Conservation (phyloP, 2,329 filamentous ascomycete genomes). For the Colletotrichum australisinense region DNA sequence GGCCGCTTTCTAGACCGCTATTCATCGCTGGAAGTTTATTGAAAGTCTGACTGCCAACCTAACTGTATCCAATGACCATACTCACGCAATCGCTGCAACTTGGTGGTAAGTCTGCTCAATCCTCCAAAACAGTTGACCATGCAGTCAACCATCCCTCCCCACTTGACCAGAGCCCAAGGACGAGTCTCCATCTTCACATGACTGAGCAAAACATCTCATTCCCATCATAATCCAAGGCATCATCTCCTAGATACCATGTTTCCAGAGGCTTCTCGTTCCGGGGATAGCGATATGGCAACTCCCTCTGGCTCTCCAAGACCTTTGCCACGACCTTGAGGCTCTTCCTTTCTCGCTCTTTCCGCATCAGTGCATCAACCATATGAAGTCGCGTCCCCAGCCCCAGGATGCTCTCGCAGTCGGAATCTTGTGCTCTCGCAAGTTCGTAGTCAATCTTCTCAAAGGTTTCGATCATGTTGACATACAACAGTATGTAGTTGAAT, state of each 20-base stretch:
- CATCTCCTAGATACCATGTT: neutral
- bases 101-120: neutral
- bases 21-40: neutral
- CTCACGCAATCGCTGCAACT: neutral
- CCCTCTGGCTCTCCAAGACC: neutral
- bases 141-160: too few relatives aligned
- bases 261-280: neutral
- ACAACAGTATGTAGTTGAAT: conserved; percentile 49
- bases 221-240: neutral
- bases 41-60: neutral
- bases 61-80: neutral
- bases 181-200: neutral
- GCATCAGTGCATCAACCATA: neutral
- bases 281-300: neutral
- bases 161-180: too few relatives aligned
- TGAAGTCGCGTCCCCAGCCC: neutral
- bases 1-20: neutral
- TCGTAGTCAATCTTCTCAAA: conserved; percentile 44
- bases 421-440: conserved; percentile 34
- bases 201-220: neutral
- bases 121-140: neutral
- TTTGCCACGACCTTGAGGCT: neutral
- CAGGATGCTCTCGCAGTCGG: neutral
- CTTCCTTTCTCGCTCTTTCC: neutral
- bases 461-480: conserved; percentile 37